Base-by-base conservation (phyloP, 139 green algal genomes). In the Astrephomene gubernaculifera region DNA sequence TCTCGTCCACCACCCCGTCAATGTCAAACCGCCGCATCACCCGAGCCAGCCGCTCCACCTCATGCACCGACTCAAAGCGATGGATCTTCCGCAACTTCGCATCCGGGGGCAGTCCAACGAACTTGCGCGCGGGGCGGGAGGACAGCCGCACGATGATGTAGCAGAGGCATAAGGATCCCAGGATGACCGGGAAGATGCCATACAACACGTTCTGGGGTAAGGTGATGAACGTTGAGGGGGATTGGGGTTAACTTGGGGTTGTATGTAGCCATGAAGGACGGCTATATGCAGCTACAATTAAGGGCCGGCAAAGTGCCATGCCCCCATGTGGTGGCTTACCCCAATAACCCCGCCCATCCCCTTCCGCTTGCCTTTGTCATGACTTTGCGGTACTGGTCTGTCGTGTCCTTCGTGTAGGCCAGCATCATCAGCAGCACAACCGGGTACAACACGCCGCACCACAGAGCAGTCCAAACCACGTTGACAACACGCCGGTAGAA, bases 11-110 rank as follows among this genome's bases (percentile, higher is more conserved):
- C 29, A 57, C 5, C 10, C 57, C 70, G 43, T 89, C 85, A 3
- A 52, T 33, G 53, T 89, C 85, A 63, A 83, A 89, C 57, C 69
- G 29, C 1, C 85, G 78, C 85, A 89, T 89, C 38, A 78, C 85
- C 3, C 85, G 85, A 7, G 45, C 65, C 60, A 87, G 60, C 21
- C 43, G 71, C 69, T 81, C 68, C 39, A 87, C 81, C 33, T 74
- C 81, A 9, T 80, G 31, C 22, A 79, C 69, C 38, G 38, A 71
- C n/a, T 74, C 81, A 27, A 88, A 85, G n/a, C 69, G 80, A 49
- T 85, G 54, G 22, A 88, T 36, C 38, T 83, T 83, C 52, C 57
- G 61, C 35, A 88, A 27, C 73, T 83, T 83, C 25, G 49, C 35
- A 25, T 75, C 74, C 19, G 45, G 60, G 3, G 38, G 31, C 29